Evolutionary conservation across 345 rosid species (phyloP).

Genomic region (Ceriops zippeliana): DNA sequence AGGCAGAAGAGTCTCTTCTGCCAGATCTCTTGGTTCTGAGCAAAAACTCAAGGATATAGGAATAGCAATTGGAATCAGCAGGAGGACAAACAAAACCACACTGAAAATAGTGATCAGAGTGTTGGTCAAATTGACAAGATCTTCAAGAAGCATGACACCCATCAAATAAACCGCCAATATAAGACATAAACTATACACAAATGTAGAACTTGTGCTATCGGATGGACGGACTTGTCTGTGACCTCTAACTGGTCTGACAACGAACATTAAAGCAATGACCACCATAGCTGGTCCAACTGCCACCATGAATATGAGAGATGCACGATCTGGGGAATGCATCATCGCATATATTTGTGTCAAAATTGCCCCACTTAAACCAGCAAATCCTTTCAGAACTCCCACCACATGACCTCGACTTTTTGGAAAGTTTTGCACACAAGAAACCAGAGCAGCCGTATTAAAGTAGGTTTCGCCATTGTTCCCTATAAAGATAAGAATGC

Average conservation of each 20-base stretch:
- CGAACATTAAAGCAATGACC: constrained; percentile 66
- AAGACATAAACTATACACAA: constrained; percentile 74
- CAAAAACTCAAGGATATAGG: constrained; percentile 57
- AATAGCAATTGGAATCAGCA: constrained; percentile 61
- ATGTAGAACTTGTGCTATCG: constrained; percentile 59
- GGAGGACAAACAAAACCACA: constrained; percentile 53
- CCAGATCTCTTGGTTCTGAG: constrained; percentile 35
- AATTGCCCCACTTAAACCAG: constrained; percentile 95
- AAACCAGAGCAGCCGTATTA: constrained; percentile 88
- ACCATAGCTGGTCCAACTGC: constrained; percentile 92
- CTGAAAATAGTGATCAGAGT: constrained; percentile 47
- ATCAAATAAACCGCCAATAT: constrained; percentile 80
- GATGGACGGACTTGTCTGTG: constrained; percentile 74
- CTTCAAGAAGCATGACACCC: constrained; percentile 90
- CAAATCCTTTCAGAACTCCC: constrained; percentile 94
- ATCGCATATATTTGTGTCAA: constrained; percentile 76
- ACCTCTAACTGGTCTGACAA: constrained; percentile 91
- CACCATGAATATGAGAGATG: constrained; percentile 89
- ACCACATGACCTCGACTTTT: constrained; percentile 97
- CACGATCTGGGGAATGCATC: constrained; percentile 73
- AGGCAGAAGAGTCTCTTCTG: constrained; percentile 59
- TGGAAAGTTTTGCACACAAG: constrained; percentile 95
- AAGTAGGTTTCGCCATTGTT: constrained; percentile 97
- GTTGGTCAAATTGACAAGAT: constrained; percentile 56
- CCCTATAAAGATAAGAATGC: constrained; percentile 82